Base-by-base conservation (phyloP, 2,329 filamentous ascomycete genomes). In the Simplicillium sp. region DNA sequence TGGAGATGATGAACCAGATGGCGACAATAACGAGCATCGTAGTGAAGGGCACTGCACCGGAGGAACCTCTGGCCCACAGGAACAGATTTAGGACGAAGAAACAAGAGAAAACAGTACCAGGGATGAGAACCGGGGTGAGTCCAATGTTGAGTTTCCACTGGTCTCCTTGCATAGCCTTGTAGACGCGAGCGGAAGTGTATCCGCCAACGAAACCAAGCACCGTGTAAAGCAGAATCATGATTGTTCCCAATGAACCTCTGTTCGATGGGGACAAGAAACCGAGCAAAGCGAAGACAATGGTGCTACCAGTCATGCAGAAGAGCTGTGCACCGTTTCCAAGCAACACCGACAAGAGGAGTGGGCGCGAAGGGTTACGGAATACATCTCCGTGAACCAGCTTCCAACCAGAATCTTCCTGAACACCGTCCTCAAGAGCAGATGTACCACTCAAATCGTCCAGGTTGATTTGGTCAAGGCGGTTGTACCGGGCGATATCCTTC, bases 331-430 rank as follows among this genome's bases (percentile, higher is more conserved):
- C 92, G 57, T 94, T 97, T 44, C 92, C 92, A 34, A 96, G 74
- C 47, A 98, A 73, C 7, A 98, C 72, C 42, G 89, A 89, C 15
- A 98, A 73, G 12, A 96, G 69, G 20, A 98, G 73, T 2, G 89
- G 85, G 45, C 85, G 81, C 48, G 82, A 78, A 3, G 92, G 92
- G 11, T 83, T 81, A 42, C 92, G 84, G 73, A 98, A 98, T 28
- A 97, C 90, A 60, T 98, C 92, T 40, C 92, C 92, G 54, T 98
- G 92, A 1, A 98, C 89, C 37, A 98, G 68, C 65, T 98, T 98
- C 92, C 92, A 98, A 46, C 92, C 92, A 9, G 89, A 96, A 61
- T 98, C 92, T 56, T 98, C 92, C 60, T 95, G 89, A 1, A 97
- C 86, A 29, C 89, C 90, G 54, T 97, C 90, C 50, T 96, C 90